These are phyloP conservation scores for Colletotrichum viniferum DNA, from an alignment of 2,329 filamentous ascomycete genomes.

Conservation along the genomic window DNA sequence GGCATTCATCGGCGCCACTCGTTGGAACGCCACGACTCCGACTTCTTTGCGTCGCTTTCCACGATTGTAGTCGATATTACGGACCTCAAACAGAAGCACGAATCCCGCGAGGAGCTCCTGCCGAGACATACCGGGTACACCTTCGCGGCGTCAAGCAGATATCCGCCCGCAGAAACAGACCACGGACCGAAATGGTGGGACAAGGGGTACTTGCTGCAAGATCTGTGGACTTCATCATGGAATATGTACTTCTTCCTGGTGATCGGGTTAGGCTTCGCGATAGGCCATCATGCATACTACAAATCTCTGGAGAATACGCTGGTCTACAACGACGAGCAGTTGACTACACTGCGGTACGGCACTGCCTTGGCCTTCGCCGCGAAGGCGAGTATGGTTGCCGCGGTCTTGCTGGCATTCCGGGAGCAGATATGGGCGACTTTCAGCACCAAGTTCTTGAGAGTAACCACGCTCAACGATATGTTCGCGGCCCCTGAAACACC, in stretches of 20 bases:
- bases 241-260: constrained; percentile 38
- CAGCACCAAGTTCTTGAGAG: constrained; percentile 16
- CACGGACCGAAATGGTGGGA: not conserved
- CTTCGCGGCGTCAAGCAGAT: not conserved
- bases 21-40: not conserved
- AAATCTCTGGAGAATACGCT: constrained; percentile 27
- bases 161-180: not conserved
- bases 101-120: not conserved
- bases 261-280: constrained; percentile 31
- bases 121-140: not conserved
- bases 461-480: not conserved
- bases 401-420: constrained; percentile 27
- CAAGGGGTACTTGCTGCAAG: not conserved
- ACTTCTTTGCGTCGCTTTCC: not conserved
- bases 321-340: constrained; percentile 30
- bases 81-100: not conserved
- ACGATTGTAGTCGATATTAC: not conserved
- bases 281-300: constrained; percentile 40
- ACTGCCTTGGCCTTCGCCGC: constrained; percentile 36
- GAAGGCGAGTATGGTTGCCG: constrained; percentile 37
- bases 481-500: not conserved
- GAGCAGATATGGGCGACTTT: constrained; percentile 17
- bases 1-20: not conserved
- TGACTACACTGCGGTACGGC: constrained; percentile 37
- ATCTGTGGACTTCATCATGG: constrained; percentile 39